Conservation (phyloP, 2,329 filamentous ascomycete species). For the Geosmithia flava region DNA sequence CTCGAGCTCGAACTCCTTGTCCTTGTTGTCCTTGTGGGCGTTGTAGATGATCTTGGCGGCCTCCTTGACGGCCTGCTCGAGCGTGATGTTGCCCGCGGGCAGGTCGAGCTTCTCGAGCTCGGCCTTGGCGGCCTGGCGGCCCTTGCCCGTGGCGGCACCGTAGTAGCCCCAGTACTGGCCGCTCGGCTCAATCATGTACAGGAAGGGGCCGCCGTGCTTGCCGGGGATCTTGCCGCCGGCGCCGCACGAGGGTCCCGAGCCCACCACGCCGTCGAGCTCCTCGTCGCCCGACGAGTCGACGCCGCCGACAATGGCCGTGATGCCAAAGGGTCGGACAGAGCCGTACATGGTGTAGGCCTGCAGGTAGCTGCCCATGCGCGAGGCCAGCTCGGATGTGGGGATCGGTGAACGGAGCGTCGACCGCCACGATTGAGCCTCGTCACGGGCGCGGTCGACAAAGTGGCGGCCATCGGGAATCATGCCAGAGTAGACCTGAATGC, state of each 20-base stretch:
- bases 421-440: constrained; percentile 87
- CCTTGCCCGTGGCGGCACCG: constrained; percentile 93
- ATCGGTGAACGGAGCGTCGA: constrained; percentile 92
- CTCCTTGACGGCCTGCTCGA: constrained; percentile 87
- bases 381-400: constrained; percentile 73
- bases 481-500: constrained; percentile 73
- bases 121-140: constrained; percentile 90
- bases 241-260: constrained; percentile 63
- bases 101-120: constrained; percentile 97
- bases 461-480: constrained; percentile 91
- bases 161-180: constrained; percentile 99
- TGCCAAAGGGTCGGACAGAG: constrained; percentile 90
- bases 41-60: constrained; percentile 95
- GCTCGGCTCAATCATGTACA: constrained; percentile 99
- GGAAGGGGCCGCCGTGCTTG: constrained; percentile 74
- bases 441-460: constrained; percentile 86
- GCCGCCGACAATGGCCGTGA: constrained; percentile 86
- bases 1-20: constrained; percentile 98
- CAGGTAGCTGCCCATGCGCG: constrained; percentile 88
- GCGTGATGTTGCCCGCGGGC: constrained; percentile 58
- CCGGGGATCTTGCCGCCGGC: constrained; percentile 69
- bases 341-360: constrained; percentile 98
- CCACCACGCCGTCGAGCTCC: constrained; percentile 83
- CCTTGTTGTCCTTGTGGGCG: constrained; percentile 97
- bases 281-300: constrained; percentile 83